Evolutionary conservation across 2,329 filamentous ascomycete genomes (phyloP).

Genomic region (Exophiala alcalophila): DNA sequence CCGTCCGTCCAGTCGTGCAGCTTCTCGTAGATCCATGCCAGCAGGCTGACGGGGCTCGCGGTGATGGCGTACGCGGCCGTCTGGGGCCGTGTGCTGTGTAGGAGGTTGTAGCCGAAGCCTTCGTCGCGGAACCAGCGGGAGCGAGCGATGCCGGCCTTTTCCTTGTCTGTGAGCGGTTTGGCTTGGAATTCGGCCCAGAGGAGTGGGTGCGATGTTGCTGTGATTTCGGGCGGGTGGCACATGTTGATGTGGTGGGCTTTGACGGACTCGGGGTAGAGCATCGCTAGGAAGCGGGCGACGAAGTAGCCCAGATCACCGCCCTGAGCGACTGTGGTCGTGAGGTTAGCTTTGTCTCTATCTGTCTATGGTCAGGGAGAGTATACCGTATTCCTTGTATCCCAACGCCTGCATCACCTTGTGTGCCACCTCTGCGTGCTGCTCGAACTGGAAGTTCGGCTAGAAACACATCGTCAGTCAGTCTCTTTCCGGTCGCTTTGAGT

Average conservation of each 20-base stretch:
- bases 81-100: conserved; percentile 67
- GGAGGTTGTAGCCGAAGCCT: conserved; percentile 21
- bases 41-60: conserved; percentile 66
- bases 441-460: conserved; percentile 47
- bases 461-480: not conserved
- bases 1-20: conserved; percentile 70
- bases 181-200: conserved; percentile 55
- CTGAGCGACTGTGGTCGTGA: conserved; percentile 42
- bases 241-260: conserved; percentile 64
- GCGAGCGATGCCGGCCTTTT: conserved; percentile 53
- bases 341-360: not conserved
- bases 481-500: not conserved
- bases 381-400: conserved; percentile 59
- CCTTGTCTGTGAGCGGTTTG: conserved; percentile 51
- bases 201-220: conserved; percentile 52
- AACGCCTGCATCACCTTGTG: conserved; percentile 68
- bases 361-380: not conserved
- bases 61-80: conserved; percentile 67
- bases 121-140: conserved; percentile 52
- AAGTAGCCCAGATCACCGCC: conserved; percentile 68
- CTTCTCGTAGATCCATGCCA: conserved; percentile 81
- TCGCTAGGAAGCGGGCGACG: conserved; percentile 60
- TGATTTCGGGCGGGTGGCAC: conserved; percentile 48
- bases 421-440: conserved; percentile 62
- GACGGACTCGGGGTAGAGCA: conserved; percentile 54